A percentile compares a stretch with the other conserved stretches of the same genome.
phyloP scores from a whole-genome alignment of 345 rosid species.

The Bruguiera sexangula region DNA sequence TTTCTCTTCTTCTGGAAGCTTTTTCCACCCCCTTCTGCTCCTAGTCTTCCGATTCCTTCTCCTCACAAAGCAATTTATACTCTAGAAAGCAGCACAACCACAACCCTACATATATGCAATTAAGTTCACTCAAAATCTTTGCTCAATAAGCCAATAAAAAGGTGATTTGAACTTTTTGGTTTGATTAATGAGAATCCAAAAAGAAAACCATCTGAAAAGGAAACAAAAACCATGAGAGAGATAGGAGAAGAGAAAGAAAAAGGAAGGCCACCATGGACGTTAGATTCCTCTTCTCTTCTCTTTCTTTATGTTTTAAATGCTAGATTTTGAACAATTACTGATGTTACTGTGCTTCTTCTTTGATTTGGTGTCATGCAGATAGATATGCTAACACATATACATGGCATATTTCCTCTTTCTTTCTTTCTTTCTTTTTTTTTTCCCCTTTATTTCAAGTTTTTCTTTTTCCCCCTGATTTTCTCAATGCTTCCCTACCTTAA shows the following conservation, averaged over 20 bases:
- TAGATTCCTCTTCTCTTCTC: slow-evolving; percentile 20
- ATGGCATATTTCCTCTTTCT: slow-evolving; percentile 3
- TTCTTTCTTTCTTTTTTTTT: neutral
- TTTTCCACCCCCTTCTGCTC: neutral
- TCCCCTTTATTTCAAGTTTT: slow-evolving; percentile 7
- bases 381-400: slow-evolving; percentile 47
- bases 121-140: slow-evolving; percentile 11
- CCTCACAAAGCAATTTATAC: slow-evolving; percentile 12
- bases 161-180: slow-evolving; percentile 6
- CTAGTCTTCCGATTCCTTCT: slow-evolving; percentile 8
- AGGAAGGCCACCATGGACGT: slow-evolving; percentile 31
- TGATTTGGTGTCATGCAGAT: slow-evolving; percentile 49
- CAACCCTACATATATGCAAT: slow-evolving; percentile 22
- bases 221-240: neutral
- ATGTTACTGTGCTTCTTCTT: slow-evolving; percentile 19
- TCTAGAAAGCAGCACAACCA: slow-evolving; percentile 19
- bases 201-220: slow-evolving; percentile 12
- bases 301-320: slow-evolving; percentile 25
- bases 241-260: neutral
- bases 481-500: slow-evolving; percentile 1
- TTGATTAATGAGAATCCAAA: slow-evolving; percentile 11
- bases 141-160: slow-evolving; percentile 14
- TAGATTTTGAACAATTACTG: slow-evolving; percentile 28
- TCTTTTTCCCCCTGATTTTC: slow-evolving; percentile 5
- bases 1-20: neutral